Base-by-base conservation (phyloP, 495 filamentous ascomycete genomes). In the Hypoxylon trugodes region DNA sequence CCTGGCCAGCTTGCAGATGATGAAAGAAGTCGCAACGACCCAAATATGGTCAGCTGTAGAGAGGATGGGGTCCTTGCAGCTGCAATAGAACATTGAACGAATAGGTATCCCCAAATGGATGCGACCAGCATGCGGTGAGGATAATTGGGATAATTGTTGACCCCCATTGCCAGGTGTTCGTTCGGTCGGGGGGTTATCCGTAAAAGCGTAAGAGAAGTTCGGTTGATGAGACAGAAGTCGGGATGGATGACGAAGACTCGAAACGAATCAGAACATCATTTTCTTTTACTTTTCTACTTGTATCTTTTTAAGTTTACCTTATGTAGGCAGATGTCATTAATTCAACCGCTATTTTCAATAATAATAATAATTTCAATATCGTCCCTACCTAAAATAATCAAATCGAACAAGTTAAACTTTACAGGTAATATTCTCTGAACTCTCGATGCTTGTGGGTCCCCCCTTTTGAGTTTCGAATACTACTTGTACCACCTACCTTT, bases 51-150 rank as follows among this genome's bases (percentile, higher is more conserved):
- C 59, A 59, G 32, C 38, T 22, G 9, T 38, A 7, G n/a, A 18
- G 32, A 41, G 6, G 48, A 18, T 30, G 49, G 42, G 48, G 42
- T 4, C 21, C 48, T 30, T 68, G 65, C 65, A 68, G 65, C 65
- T 68, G 65, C 54, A 57, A 33, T 36, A 38, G 24, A 45, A 52
- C 65, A 33, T 36, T 32, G 24, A 45, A 52, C 65, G 42, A 48
- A 59, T 50, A 19, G 47, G 49, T 55, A 55, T 45, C 46, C 32
- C 33, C 41, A 37, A 47, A 25, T 32, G 38, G 28, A 56, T 64
- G 43, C 41, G 43, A 68, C 35, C 30, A 45, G 28, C 38, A 52
- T 63, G 65, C 65, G 54, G 65, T 68, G 59, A 68, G 42, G 37
- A 42, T 13, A n/a, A n/a, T n/a, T n/a, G n/a, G n/a, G n/a, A n/a